A percentile compares a stretch with the other conserved stretches of the same genome.
phyloP scores from a whole-genome alignment of 352 stramenopile genomes.

The Paralagenidium karlingii region DNA sequence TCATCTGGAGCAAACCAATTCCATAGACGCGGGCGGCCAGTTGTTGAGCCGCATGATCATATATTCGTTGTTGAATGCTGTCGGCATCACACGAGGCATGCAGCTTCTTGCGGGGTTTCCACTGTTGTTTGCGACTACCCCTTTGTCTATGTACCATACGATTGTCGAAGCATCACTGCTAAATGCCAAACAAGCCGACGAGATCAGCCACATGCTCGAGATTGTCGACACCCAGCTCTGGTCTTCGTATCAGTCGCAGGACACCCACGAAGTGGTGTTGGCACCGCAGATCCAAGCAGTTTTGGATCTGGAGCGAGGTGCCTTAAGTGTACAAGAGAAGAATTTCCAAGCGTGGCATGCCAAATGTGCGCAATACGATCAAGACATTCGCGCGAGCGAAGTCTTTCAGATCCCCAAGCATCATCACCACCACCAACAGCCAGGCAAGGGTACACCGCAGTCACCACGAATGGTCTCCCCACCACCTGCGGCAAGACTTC shows the following conservation, averaged over 20 bases:
- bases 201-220: slow-evolving; percentile 63
- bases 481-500: slow-evolving; percentile 1
- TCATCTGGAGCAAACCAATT: too few relatives aligned
- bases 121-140: slow-evolving; percentile 43
- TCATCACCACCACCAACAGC: neutral
- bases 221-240: slow-evolving; percentile 73
- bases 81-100: slow-evolving; percentile 42
- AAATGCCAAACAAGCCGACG: slow-evolving; percentile 41
- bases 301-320: slow-evolving; percentile 44
- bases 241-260: slow-evolving; percentile 60
- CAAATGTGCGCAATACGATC: slow-evolving; percentile 45
- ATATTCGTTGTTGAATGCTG: slow-evolving; percentile 48
- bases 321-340: too few relatives aligned
- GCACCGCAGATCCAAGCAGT: slow-evolving; percentile 54
- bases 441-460: neutral
- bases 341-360: neutral
- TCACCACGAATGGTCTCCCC: neutral
- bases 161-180: slow-evolving; percentile 65
- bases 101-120: slow-evolving; percentile 40
- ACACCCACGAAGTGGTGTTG: slow-evolving; percentile 38
- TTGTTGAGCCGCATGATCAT: slow-evolving; percentile 44
- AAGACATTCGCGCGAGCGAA: slow-evolving; percentile 10
- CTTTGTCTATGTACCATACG: slow-evolving; percentile 62
- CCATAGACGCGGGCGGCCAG: too few relatives aligned
- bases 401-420: slow-evolving; percentile 6